phyloP scores from a whole-genome alignment of 2,329 filamentous ascomycete genomes.

The Chaetomiaceae sp. region DNA sequence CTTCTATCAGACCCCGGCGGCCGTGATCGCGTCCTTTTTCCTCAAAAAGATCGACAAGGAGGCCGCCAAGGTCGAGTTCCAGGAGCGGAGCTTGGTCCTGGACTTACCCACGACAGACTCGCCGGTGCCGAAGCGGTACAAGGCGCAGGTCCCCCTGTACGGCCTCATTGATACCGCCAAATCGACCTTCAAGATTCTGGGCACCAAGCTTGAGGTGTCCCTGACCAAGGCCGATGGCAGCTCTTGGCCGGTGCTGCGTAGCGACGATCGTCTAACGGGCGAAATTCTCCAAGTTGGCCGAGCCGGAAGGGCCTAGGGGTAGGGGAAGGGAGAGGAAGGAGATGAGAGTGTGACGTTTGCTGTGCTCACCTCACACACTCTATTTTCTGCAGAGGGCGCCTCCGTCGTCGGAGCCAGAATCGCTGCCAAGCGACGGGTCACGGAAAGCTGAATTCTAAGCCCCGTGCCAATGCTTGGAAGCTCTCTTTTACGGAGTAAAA shows the following conservation, averaged over 20 bases:
- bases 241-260: conserved; percentile 81
- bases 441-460: conserved; percentile 11
- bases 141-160: conserved; percentile 68
- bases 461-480: conserved; percentile 9
- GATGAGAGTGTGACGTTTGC: conserved; percentile 4
- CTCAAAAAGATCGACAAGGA: conserved; percentile 94
- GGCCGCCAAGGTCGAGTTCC: conserved; percentile 67
- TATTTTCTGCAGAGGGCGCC: too few species aligned
- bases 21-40: conserved; percentile 87
- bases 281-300: conserved; percentile 88
- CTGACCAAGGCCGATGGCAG: conserved; percentile 66
- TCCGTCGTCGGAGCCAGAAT: background rate
- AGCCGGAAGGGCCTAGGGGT: conserved; percentile 50
- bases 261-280: conserved; percentile 62
- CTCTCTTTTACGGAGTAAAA: background rate
- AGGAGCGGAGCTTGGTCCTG: conserved; percentile 58
- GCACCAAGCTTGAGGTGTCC: conserved; percentile 81
- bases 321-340: conserved; percentile 5
- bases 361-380: too few species aligned
- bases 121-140: conserved; percentile 67
- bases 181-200: conserved; percentile 74
- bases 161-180: conserved; percentile 69
- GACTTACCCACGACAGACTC: conserved; percentile 82
- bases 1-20: conserved; percentile 86
- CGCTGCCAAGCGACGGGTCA: conserved; percentile 15